Base-by-base conservation (phyloP, 208 protist genomes). In the Spongospora subterranea region DNA sequence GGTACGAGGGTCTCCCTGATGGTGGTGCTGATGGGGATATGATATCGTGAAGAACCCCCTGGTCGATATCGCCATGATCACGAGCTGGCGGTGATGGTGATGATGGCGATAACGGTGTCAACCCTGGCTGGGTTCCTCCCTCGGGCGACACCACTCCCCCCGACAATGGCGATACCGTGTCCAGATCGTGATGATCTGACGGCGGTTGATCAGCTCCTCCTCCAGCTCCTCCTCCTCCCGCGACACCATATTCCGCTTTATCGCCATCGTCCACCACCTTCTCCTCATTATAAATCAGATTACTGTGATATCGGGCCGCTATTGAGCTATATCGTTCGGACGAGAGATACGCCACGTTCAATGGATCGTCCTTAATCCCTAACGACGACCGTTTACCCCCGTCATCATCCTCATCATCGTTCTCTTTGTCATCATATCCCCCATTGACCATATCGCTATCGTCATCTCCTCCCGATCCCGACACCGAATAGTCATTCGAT, bases 271-370 rank as follows among this genome's bases (percentile, higher is more conserved):
- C 71, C 6, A 82, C 71, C 6, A 82, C 35, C 35, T 82, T 82
- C 6, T 82, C 71, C 13, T 45, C 17, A 43, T 82, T 82, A n/a
- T 39, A 82, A 20, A 82, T 82, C 71, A 82, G 71, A 35, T 35
- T 45, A 35, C 35, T 45, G n/a, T 82, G 71, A n/a, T 82, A 82
- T 20, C 71, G 71, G 6, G 71, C 71, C 6, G 71, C 71, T 35
- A 82, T 82, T 6, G 17, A 82, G 13, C 35, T 45, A n/a, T 82
- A 82, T 20, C 71, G 71, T 43, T 82, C 71, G 6, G 71, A 82
- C n/a, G 71, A 35, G 35, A 82, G 71, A 43, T 82, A 82, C n/a
- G 35, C 35, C 6, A 43, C 71, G n/a, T 82, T 82, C 6, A 82
- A n/a, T 43, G 71, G 71, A 43, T 82, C 71, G n/a, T 35, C 71